phyloP scores from a whole-genome alignment of 352 stramenopile genomes.

The Globisporangium cystogenes region DNA sequence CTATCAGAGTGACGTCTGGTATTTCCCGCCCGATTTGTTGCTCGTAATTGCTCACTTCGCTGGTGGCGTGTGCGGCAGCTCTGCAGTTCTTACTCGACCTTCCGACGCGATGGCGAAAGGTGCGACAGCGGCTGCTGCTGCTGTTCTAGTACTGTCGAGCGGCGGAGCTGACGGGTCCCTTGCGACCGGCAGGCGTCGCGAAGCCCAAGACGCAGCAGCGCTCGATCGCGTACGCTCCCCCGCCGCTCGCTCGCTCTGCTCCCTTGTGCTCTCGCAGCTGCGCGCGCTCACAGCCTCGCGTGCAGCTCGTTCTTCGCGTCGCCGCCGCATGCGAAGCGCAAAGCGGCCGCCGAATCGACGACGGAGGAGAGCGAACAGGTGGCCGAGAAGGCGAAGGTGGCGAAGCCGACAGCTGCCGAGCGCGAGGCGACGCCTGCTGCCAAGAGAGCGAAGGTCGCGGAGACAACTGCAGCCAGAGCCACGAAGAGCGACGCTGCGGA shows the following conservation, averaged over 20 bases:
- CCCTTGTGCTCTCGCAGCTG: background rate
- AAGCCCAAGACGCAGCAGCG: slow-evolving; percentile 49
- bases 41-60: slow-evolving; percentile 2
- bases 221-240: slow-evolving; percentile 54
- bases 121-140: background rate
- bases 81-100: too few species aligned
- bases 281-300: background rate
- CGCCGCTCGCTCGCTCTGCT: background rate
- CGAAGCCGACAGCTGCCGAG: too few species aligned
- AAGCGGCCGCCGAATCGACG: slow-evolving; percentile 10
- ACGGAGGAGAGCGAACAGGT: background rate
- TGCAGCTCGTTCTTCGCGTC: slow-evolving; percentile 54
- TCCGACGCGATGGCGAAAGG: background rate
- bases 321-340: slow-evolving; percentile 27
- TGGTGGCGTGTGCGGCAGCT: too few species aligned
- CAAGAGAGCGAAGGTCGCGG: slow-evolving; percentile 4
- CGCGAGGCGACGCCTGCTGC: background rate
- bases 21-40: too few species aligned
- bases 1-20: too few species aligned
- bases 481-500: slow-evolving; percentile 1
- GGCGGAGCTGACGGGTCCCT: background rate
- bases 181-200: slow-evolving; percentile 1
- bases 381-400: background rate
- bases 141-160: background rate
- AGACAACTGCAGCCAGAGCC: slow-evolving; percentile 11